These are phyloP conservation scores for Westerdykella sp. DNA, from an alignment of 2,329 filamentous ascomycete species.

Conservation along the genomic window DNA sequence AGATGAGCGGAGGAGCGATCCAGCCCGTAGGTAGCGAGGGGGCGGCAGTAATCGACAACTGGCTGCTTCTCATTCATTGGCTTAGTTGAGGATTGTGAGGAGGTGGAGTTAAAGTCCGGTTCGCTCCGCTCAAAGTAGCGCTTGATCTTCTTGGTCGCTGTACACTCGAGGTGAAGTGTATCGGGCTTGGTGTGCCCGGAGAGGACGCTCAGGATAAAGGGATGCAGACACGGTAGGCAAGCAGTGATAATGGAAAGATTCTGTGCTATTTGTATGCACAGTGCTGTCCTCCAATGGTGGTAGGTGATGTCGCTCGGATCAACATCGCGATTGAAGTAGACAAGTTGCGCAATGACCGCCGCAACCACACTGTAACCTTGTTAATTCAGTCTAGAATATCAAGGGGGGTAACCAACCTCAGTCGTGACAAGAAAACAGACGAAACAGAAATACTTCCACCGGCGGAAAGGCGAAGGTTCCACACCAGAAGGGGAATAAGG, in stretches of 20 bases:
- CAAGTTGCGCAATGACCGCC: conserved; percentile 15
- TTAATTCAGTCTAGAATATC: conserved; percentile 1
- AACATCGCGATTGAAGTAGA: conserved; percentile 16
- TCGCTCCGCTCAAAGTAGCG: conserved; percentile 1
- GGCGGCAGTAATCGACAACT: conserved; percentile 15
- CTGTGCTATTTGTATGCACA: conserved; percentile 24
- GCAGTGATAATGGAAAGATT: conserved; percentile 26
- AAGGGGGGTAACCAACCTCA: conserved; percentile 13
- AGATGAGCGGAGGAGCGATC: conserved; percentile 17
- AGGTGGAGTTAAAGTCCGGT: conserved; percentile 5
- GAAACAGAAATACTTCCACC: conserved; percentile 21
- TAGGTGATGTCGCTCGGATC: conserved; percentile 9
- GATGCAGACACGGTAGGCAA: conserved; percentile 21
- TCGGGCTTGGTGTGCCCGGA: conserved; percentile 12
- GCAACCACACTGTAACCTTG: conserved; percentile 16
- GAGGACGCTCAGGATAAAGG: conserved; percentile 19
- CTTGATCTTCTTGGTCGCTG: neutral
- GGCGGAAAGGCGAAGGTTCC: conserved; percentile 19
- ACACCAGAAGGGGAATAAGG: conserved; percentile 22
- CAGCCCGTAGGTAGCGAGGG: conserved; percentile 25
- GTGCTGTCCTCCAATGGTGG: conserved; percentile 14
- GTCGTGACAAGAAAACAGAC: conserved; percentile 16
- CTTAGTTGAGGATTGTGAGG: conserved; percentile 3
- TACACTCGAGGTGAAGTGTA: conserved; percentile 4
- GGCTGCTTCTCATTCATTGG: conserved; percentile 10